Conservation (phyloP, 2,329 filamentous ascomycete species). For the Xenoacremonium recifei region DNA sequence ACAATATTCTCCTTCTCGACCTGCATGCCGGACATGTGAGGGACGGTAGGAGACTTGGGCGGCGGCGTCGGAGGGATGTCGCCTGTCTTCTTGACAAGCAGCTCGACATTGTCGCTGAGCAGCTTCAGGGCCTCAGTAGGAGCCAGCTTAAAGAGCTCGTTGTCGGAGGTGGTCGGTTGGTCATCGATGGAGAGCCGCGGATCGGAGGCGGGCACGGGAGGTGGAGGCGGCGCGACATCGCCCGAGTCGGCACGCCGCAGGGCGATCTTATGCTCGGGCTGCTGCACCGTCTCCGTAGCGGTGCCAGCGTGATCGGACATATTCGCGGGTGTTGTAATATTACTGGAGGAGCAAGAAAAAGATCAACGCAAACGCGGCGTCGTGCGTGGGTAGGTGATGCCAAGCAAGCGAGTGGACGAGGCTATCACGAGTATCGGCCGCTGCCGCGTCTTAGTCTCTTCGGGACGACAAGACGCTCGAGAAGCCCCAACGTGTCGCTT, state of each 20-base stretch:
- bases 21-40: constrained; percentile 64
- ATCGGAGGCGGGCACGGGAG: constrained; percentile 42
- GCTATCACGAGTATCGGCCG: constrained; percentile 23
- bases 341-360: not conserved
- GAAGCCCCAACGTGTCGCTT: constrained; percentile 20
- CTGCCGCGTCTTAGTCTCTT: constrained; percentile 24
- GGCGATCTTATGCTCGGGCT: constrained; percentile 13
- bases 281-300: constrained; percentile 18
- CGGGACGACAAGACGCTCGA: constrained; percentile 23
- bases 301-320: constrained; percentile 23
- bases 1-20: constrained; percentile 61
- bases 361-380: not conserved
- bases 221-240: constrained; percentile 32
- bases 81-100: constrained; percentile 69
- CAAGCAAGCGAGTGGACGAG: too few species aligned
- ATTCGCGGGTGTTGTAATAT: constrained; percentile 8
- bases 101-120: constrained; percentile 70
- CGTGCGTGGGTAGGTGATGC: too few species aligned
- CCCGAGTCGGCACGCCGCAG: constrained; percentile 16
- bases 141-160: constrained; percentile 72
- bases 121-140: constrained; percentile 76
- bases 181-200: constrained; percentile 28
- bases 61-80: constrained; percentile 81
- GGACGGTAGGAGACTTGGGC: constrained; percentile 59
- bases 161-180: constrained; percentile 33